A percentile compares a stretch with the other conserved stretches of the same genome.
phyloP scores from a whole-genome alignment of 1,139 yeast genomes.

The Protomyces gravidus region DNA sequence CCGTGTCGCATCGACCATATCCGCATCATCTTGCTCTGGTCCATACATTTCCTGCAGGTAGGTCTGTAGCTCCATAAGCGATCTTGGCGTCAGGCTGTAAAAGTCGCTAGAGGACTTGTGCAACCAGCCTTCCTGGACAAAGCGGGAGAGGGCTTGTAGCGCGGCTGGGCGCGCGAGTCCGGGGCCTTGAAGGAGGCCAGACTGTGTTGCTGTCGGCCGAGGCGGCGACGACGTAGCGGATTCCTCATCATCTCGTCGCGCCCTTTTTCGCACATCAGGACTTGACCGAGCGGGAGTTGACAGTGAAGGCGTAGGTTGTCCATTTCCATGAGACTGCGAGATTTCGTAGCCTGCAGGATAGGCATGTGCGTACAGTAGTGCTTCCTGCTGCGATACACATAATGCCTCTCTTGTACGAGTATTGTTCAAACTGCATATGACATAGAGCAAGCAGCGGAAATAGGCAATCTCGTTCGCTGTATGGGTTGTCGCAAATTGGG shows the following conservation, averaged over 20 bases:
- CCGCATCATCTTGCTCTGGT: not conserved
- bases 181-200: not conserved
- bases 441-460: constrained; percentile 16
- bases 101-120: constrained; percentile 9
- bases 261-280: not conserved
- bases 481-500: constrained; percentile 22
- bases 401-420: constrained; percentile 11
- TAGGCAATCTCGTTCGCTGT: constrained; percentile 18
- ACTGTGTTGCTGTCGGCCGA: not conserved
- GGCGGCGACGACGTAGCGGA: not conserved
- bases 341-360: constrained; percentile 2
- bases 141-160: constrained; percentile 11
- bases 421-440: constrained; percentile 16
- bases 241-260: not conserved
- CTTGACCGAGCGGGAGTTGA: not conserved
- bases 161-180: constrained; percentile 5
- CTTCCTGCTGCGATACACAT: constrained; percentile 19
- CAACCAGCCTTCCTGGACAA: constrained; percentile 26
- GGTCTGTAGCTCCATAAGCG: constrained; percentile 23
- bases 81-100: constrained; percentile 15
- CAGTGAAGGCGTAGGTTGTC: not conserved
- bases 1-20: not conserved
- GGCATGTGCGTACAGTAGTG: not conserved
- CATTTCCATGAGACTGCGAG: not conserved
- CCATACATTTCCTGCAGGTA: constrained; percentile 16